Evolutionary conservation across 2,329 filamentous ascomycete species (phyloP).

Genomic region (Diaporthe ilicicola): DNA sequence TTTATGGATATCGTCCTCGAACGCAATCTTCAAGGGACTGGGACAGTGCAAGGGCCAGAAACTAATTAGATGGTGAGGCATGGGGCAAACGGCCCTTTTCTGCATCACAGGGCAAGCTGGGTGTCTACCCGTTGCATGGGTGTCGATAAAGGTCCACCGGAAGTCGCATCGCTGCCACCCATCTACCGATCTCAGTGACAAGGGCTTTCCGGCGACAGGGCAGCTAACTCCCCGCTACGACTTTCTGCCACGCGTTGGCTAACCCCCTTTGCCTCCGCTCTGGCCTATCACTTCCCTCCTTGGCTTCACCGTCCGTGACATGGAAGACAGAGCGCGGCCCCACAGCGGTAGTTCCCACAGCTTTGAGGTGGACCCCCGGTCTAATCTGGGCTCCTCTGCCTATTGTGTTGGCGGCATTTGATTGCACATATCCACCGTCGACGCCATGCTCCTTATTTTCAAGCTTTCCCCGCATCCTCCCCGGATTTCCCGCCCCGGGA

Average conservation of each 20-base stretch:
- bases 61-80: conserved; percentile 1
- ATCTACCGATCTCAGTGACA: not conserved
- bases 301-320: not conserved
- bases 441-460: not conserved
- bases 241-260: conserved; percentile 17
- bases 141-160: not conserved
- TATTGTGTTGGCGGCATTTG: conserved; percentile 16
- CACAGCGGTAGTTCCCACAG: conserved; percentile 7
- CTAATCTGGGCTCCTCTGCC: not conserved
- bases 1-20: conserved; percentile 8
- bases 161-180: conserved; percentile 16
- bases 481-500: conserved; percentile 22
- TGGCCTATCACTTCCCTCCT: conserved; percentile 15
- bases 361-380: conserved; percentile 11
- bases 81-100: conserved; percentile 23
- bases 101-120: conserved; percentile 12
- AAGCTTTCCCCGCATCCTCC: conserved; percentile 18
- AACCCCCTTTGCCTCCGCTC: not conserved
- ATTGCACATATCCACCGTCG: conserved; percentile 17
- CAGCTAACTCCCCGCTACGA: conserved; percentile 7
- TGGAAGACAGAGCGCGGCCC: not conserved
- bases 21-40: not conserved
- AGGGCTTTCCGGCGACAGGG: not conserved
- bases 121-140: conserved; percentile 10
- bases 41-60: not conserved